phyloP scores from a whole-genome alignment of 441 rosid genomes.

The Pelargonium myrrhifolium region DNA sequence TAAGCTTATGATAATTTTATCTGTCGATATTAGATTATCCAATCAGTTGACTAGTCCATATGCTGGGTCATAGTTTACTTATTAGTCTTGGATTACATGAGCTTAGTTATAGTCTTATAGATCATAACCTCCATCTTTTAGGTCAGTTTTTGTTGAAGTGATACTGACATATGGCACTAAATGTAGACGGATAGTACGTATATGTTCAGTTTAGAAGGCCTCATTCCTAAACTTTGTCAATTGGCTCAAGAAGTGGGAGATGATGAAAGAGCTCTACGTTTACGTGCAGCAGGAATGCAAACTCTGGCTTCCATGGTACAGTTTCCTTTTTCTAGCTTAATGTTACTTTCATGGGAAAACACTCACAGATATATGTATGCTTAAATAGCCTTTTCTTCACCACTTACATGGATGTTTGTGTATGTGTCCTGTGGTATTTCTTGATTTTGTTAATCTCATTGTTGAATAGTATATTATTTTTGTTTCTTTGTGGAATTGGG shows the following conservation, averaged over 20 bases:
- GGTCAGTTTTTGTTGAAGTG: constrained; percentile 6
- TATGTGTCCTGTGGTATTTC: neutral
- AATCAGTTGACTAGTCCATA: neutral
- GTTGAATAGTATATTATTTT: neutral
- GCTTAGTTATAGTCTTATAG: neutral
- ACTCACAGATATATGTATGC: neutral
- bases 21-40: neutral
- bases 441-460: neutral
- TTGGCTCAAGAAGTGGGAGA: constrained; percentile 78
- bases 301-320: constrained; percentile 80
- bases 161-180: constrained; percentile 25
- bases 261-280: constrained; percentile 50
- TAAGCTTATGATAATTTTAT: neutral
- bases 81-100: neutral
- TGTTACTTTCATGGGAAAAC: neutral
- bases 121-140: neutral
- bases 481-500: constrained; percentile 3
- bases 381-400: neutral
- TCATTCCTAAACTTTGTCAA: constrained; percentile 84
- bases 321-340: constrained; percentile 10
- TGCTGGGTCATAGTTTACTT: neutral
- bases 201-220: constrained; percentile 93
- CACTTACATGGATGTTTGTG: neutral
- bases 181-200: constrained; percentile 56
- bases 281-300: constrained; percentile 75